Percentiles rank a stretch among this genome's conserved stretches.
phyloP scores from a whole-genome alignment of 1,139 yeast species.

The Waltiozyma sp. region DNA sequence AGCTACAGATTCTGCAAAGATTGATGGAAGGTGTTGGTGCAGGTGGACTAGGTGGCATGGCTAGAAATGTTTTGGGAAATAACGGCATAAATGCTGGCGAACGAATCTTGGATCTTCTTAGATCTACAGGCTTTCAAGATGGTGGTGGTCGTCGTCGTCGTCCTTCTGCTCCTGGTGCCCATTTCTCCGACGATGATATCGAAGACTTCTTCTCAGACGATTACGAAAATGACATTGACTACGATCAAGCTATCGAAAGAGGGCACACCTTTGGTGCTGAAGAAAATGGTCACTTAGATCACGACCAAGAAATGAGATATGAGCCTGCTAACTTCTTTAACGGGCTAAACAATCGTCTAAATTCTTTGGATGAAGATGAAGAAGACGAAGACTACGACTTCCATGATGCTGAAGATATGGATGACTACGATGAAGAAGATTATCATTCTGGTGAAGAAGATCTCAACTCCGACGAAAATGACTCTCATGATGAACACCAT shows the following conservation, averaged over 20 bases:
- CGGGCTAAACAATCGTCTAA: constrained; percentile 1
- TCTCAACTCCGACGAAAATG: neutral
- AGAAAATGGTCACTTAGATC: neutral
- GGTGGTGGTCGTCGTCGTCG: neutral
- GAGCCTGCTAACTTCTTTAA: neutral
- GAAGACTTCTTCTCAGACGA: neutral
- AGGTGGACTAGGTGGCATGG: neutral
- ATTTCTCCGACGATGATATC: neutral
- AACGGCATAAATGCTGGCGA: neutral
- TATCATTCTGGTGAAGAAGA: neutral
- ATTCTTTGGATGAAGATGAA: constrained; percentile 1
- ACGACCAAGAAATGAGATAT: neutral
- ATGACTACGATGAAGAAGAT: neutral
- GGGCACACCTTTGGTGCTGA: neutral
- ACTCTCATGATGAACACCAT: neutral
- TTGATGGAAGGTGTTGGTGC: neutral
- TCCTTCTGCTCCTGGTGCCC: neutral
- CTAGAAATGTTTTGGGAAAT: neutral
- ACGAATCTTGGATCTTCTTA: neutral
- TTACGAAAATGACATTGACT: neutral
- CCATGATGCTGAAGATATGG: constrained; percentile 12
- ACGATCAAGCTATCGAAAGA: neutral
- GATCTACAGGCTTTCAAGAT: neutral
- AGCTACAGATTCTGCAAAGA: neutral
- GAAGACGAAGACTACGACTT: constrained; percentile 7